These are phyloP conservation scores for Ustilago hordei DNA, from an alignment of 1,284 basidiomycete genomes.

Conservation along the genomic window DNA sequence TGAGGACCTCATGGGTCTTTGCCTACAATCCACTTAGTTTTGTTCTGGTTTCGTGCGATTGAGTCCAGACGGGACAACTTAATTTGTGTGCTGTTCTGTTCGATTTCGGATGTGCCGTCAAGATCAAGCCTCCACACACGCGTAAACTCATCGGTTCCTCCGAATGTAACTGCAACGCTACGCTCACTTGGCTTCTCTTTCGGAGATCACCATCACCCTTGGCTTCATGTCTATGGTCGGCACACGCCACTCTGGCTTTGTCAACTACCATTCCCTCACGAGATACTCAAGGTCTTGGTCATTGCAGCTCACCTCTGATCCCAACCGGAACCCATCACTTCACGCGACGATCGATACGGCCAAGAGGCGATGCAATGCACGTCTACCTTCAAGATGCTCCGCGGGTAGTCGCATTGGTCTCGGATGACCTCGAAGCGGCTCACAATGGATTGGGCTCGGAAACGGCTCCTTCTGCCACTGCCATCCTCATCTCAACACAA, in stretches of 20 bases:
- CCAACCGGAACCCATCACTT: background rate
- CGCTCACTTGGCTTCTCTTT: background rate
- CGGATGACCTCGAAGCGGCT: slow-evolving; percentile 18
- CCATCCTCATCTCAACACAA: slow-evolving; percentile 44
- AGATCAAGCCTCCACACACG: background rate
- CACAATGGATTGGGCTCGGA: background rate
- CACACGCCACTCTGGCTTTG: background rate
- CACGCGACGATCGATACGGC: background rate
- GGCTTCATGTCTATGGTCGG: background rate
- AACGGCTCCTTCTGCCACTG: slow-evolving; percentile 24
- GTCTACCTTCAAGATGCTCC: slow-evolving; percentile 61
- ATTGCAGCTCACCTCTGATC: background rate
- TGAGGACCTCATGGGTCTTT: too few species aligned
- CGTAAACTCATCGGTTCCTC: background rate
- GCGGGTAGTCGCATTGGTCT: slow-evolving; percentile 50
- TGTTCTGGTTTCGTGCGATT: too few species aligned
- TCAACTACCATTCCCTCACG: background rate
- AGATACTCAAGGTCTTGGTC: background rate
- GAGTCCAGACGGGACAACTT: too few species aligned
- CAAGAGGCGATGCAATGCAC: slow-evolving; percentile 53
- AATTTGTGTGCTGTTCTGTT: too few species aligned
- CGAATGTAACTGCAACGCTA: background rate
- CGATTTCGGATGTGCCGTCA: too few species aligned
- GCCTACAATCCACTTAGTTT: too few species aligned
- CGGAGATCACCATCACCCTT: slow-evolving; percentile 2